Evolutionary conservation across 805 yeast species (phyloP).

Genomic region (Lachancea thermotolerans): DNA sequence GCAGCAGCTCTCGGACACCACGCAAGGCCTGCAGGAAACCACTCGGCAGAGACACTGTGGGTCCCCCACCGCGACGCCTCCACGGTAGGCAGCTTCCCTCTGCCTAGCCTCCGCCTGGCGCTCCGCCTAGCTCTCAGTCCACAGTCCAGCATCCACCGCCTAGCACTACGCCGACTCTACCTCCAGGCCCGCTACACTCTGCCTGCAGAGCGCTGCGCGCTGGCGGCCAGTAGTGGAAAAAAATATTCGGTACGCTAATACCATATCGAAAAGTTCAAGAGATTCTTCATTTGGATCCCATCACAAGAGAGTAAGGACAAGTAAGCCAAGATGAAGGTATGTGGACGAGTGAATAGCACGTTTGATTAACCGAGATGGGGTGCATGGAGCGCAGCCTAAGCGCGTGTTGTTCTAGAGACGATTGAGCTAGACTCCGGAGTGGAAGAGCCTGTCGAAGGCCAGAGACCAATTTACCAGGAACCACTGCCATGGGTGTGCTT

Average conservation of each 20-base stretch:
- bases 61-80: background rate
- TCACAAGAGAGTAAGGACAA: slow-evolving; percentile 20
- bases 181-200: background rate
- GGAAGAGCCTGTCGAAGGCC: background rate
- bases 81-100: background rate
- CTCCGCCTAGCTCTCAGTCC: background rate
- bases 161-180: too few relatives aligned
- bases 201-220: background rate
- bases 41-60: background rate
- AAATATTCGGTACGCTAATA: slow-evolving; percentile 5
- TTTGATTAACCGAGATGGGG: too few relatives aligned
- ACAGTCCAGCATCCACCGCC: background rate
- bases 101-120: slow-evolving; percentile 1
- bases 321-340: slow-evolving; percentile 38
- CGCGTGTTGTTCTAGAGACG: background rate
- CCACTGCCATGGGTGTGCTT: too few relatives aligned
- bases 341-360: slow-evolving; percentile 10
- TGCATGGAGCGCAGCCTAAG: too few relatives aligned
- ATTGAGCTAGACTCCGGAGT: background rate
- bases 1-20: background rate
- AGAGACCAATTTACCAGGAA: too few relatives aligned
- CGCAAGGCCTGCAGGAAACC: background rate
- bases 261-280: slow-evolving; percentile 1
- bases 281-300: slow-evolving; percentile 1
- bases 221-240: slow-evolving; percentile 1